Evolutionary conservation across 2,329 filamentous ascomycete species (phyloP).

Genomic region (Colletotrichum sp.): DNA sequence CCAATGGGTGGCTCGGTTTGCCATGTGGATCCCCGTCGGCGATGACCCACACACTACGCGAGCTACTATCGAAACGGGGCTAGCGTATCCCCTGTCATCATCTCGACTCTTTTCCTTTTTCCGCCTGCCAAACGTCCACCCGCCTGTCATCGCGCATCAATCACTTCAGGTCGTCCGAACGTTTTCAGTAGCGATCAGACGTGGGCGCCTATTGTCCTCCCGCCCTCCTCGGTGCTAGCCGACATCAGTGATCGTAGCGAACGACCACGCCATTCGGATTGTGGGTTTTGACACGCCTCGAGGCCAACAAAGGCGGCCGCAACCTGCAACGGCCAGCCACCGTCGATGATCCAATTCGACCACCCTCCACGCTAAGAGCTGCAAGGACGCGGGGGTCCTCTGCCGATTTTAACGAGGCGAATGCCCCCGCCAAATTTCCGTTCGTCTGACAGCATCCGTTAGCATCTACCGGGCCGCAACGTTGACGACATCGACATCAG

Average conservation of each 20-base stretch:
- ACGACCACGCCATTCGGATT: background rate
- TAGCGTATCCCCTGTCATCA: background rate
- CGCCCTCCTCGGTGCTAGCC: background rate
- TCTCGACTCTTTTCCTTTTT: background rate
- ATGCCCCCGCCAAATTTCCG: background rate
- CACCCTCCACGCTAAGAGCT: background rate
- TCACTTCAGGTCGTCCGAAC: background rate
- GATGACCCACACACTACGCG: background rate
- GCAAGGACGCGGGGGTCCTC: background rate
- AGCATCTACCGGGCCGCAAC: background rate
- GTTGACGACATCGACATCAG: background rate
- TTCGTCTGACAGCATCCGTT: background rate
- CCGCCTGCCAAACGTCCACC: background rate
- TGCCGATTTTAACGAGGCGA: background rate
- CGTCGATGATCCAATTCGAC: background rate
- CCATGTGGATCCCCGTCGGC: background rate
- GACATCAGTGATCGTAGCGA: background rate
- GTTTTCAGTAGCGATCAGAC: background rate
- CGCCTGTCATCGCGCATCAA: background rate
- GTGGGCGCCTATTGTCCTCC: background rate
- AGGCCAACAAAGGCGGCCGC: background rate
- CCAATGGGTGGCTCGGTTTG: background rate
- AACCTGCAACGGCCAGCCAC: constrained; percentile 1
- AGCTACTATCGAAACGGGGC: background rate
- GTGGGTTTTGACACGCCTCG: background rate